Evolutionary conservation across 2,329 filamentous ascomycete genomes (phyloP).

Genomic region (Raffaelea deltoideospora): DNA sequence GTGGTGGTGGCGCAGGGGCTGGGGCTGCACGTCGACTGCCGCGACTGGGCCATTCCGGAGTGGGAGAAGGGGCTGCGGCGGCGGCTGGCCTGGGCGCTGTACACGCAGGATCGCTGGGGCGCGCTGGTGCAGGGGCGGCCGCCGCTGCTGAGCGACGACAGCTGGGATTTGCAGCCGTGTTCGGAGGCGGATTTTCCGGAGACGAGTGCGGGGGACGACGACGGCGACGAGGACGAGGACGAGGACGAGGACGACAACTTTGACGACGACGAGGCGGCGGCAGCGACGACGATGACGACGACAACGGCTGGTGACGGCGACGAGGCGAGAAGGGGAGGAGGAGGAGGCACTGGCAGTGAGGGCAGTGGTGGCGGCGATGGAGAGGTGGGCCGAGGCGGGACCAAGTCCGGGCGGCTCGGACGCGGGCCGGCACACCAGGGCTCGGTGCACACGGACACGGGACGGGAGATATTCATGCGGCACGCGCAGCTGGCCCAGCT

Average conservation of each 20-base stretch:
- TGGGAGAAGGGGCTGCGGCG: slow-evolving; percentile 43
- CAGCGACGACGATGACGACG: background rate
- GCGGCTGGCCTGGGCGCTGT: slow-evolving; percentile 43
- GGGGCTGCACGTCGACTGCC: slow-evolving; percentile 39
- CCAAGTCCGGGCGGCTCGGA: too few relatives aligned
- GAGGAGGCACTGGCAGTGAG: too few relatives aligned
- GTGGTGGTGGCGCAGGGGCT: slow-evolving; percentile 35
- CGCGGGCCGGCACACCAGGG: too few relatives aligned
- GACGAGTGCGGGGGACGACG: slow-evolving; percentile 14
- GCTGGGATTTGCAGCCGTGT: slow-evolving; percentile 29
- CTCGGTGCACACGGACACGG: background rate
- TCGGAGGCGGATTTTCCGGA: slow-evolving; percentile 10
- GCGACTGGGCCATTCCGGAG: slow-evolving; percentile 37
- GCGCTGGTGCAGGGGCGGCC: slow-evolving; percentile 36
- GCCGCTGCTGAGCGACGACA: slow-evolving; percentile 29
- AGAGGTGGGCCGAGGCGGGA: too few relatives aligned
- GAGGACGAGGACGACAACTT: too few relatives aligned
- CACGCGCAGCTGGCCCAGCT: slow-evolving; percentile 31
- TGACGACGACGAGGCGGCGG: slow-evolving; percentile 15
- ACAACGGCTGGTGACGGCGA: too few relatives aligned
- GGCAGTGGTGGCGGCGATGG: too few relatives aligned
- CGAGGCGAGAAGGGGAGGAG: too few relatives aligned
- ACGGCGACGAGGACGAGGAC: background rate
- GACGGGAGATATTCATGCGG: slow-evolving; percentile 20
- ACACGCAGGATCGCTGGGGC: slow-evolving; percentile 45